Conservation (phyloP, 805 yeast species). For the Torulaspora maleeae region DNA sequence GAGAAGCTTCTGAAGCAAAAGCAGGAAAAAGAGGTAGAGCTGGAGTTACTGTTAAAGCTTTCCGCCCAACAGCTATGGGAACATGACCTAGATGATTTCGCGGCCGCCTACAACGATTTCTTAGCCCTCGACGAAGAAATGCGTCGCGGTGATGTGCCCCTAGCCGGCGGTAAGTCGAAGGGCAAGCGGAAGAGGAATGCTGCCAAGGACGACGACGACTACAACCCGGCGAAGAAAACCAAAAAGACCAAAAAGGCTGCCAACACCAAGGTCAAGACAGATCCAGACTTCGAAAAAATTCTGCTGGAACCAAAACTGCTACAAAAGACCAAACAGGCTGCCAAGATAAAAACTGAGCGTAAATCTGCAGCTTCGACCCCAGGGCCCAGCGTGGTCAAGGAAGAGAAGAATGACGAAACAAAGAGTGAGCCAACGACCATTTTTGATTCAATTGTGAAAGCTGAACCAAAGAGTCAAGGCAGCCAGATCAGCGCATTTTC, state of each 20-base stretch:
- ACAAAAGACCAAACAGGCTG: slow-evolving; percentile 22
- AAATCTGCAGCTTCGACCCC: slow-evolving; percentile 8
- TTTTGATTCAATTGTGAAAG: slow-evolving; percentile 17
- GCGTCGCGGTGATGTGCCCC: slow-evolving; percentile 47
- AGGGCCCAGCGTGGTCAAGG: slow-evolving; percentile 7
- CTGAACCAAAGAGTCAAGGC: slow-evolving; percentile 13
- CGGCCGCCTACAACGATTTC: slow-evolving; percentile 61
- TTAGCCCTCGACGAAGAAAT: slow-evolving; percentile 58
- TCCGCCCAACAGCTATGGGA: slow-evolving; percentile 88
- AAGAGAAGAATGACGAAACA: slow-evolving; percentile 3
- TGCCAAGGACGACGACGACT: slow-evolving; percentile 34
- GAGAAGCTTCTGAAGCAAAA: slow-evolving; percentile 70
- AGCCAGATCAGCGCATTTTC: slow-evolving; percentile 29
- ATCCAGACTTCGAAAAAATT: slow-evolving; percentile 27
- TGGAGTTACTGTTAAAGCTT: slow-evolving; percentile 57
- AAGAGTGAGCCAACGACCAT: slow-evolving; percentile 14
- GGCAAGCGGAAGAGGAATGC: slow-evolving; percentile 30
- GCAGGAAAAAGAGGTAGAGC: slow-evolving; percentile 65
- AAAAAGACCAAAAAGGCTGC: slow-evolving; percentile 21
- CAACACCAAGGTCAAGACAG: slow-evolving; percentile 26
- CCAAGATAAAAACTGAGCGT: slow-evolving; percentile 27
- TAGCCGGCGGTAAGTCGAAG: slow-evolving; percentile 42
- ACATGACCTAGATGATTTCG: slow-evolving; percentile 72
- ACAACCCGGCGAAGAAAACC: slow-evolving; percentile 25
- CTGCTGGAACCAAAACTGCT: slow-evolving; percentile 27